These are phyloP conservation scores for Coccomyxa subellipsoidea DNA, from an alignment of 163 green algal genomes.

Conservation along the genomic window DNA sequence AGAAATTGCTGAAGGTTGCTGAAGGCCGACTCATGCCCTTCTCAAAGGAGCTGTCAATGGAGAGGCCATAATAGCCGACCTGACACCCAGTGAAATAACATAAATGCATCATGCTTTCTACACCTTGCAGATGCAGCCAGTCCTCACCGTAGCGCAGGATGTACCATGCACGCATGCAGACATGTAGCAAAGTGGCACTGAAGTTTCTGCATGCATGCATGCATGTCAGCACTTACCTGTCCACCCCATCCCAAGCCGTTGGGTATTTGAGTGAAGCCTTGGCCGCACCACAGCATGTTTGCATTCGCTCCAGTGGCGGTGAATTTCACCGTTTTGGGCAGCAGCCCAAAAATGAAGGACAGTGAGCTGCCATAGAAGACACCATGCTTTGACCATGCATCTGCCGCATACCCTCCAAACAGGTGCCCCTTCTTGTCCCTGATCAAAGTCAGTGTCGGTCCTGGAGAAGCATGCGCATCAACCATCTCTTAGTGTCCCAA, in stretches of 20 bases:
- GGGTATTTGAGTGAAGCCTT: conserved; percentile 61
- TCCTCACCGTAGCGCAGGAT: neutral
- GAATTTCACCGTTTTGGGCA: conserved; percentile 31
- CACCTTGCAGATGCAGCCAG: neutral
- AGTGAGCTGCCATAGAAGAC: conserved; percentile 59
- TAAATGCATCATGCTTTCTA: neutral
- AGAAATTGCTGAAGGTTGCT: conserved; percentile 42
- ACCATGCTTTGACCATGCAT: conserved; percentile 59
- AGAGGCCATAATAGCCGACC: conserved; percentile 57
- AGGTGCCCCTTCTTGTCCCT: conserved; percentile 51
- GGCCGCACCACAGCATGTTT: conserved; percentile 71
- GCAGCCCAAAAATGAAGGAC: conserved; percentile 33
- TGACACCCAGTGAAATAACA: neutral
- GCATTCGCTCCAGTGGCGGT: conserved; percentile 55
- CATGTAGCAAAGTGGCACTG: too few species aligned
- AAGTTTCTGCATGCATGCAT: too few species aligned
- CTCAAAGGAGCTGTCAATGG: conserved; percentile 59
- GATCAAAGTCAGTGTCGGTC: conserved; percentile 56
- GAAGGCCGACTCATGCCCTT: conserved; percentile 54
- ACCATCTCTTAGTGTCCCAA: too few species aligned
- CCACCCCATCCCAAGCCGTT: conserved; percentile 61
- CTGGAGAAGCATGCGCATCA: too few species aligned
- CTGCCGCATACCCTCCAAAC: conserved; percentile 60
- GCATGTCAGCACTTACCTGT: conserved; percentile 29
- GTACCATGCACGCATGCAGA: too few species aligned